Evolutionary conservation across 371 early-diverging fungal species (phyloP).

Genomic region (Blakeslea trispora): DNA sequence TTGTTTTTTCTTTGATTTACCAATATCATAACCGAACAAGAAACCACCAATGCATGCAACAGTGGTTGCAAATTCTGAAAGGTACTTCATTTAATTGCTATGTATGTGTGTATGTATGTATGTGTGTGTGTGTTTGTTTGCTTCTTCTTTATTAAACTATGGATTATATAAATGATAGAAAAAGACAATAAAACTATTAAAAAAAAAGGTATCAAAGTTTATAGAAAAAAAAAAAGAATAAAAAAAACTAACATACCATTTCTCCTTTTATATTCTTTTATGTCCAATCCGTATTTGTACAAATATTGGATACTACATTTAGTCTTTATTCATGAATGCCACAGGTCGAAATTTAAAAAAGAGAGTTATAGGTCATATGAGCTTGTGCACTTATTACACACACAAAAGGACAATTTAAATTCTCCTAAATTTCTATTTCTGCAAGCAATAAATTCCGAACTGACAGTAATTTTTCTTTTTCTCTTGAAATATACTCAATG

Average conservation of each 20-base stretch:
- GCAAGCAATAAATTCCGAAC: not conserved
- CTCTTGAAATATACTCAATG: not conserved
- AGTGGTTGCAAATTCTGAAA: constrained; percentile 41
- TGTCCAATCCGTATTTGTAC: no score
- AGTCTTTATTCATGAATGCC: no score
- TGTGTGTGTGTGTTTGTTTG: no score
- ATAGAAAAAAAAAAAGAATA: no score
- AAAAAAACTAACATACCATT: no score
- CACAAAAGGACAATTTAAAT: not conserved
- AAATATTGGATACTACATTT: no score
- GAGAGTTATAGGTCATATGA: not conserved
- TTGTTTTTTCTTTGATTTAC: constrained; percentile 20
- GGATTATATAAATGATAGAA: no score
- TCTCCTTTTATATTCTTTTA: no score
- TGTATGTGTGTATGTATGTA: no score
- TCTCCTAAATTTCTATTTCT: not conserved
- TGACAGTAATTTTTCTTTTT: not conserved
- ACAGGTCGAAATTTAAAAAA: not conserved
- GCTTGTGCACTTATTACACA: not conserved
- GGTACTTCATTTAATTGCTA: constrained; percentile 32
- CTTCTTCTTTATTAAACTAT: no score
- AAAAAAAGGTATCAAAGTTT: no score
- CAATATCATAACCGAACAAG: constrained; percentile 52
- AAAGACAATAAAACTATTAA: no score
- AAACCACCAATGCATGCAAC: constrained; percentile 52